phyloP scores from a whole-genome alignment of 306 rosid genomes.

The Malus orientalis region DNA sequence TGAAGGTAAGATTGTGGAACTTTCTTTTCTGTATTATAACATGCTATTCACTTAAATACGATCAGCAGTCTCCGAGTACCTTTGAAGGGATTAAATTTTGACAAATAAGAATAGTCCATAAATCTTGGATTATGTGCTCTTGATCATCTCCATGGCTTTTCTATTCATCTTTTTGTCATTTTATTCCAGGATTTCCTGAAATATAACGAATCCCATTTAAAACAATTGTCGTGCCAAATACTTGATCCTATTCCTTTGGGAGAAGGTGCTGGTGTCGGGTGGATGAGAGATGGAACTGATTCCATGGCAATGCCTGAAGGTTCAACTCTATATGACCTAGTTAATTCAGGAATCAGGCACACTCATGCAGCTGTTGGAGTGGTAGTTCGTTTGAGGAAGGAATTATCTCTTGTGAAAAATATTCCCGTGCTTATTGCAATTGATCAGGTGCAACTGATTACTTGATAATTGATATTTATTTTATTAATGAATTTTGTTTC shows the following conservation, averaged over 20 bases:
- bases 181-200: constrained; percentile 77
- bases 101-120: neutral
- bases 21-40: neutral
- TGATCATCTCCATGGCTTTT: neutral
- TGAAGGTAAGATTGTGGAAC: constrained; percentile 49
- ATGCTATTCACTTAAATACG: neutral
- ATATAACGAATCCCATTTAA: constrained; percentile 61
- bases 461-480: neutral
- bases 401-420: constrained; percentile 79
- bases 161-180: constrained; percentile 15
- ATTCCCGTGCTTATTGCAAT: constrained; percentile 89
- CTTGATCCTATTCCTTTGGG: constrained; percentile 76
- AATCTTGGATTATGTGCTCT: neutral
- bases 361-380: constrained; percentile 95
- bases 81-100: neutral
- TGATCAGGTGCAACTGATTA: constrained; percentile 67
- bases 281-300: constrained; percentile 75
- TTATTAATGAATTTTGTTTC: neutral
- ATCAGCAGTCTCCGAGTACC: neutral
- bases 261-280: constrained; percentile 96
- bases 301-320: constrained; percentile 70
- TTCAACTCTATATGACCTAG: constrained; percentile 70
- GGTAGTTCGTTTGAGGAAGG: constrained; percentile 85
- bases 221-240: constrained; percentile 56
- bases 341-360: constrained; percentile 73